Conservation (phyloP, 2,329 filamentous ascomycete genomes). For the Coleophoma cylindrospora region DNA sequence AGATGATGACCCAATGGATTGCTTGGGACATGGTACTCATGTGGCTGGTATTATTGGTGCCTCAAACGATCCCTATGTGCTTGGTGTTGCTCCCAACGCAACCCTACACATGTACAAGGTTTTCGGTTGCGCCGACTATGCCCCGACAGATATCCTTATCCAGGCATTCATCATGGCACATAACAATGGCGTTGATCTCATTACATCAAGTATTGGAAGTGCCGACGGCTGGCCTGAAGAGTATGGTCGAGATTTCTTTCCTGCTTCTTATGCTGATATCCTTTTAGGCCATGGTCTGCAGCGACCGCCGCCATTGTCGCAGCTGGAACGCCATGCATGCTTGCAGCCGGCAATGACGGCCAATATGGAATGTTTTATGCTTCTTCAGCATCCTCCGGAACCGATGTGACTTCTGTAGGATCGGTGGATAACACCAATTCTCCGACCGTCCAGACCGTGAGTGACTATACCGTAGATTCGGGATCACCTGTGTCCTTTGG, state of each 20-base stretch:
- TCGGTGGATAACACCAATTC: background rate
- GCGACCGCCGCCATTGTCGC: background rate
- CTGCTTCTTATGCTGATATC: background rate
- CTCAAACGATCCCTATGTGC: background rate
- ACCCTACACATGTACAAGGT: slow-evolving; percentile 6
- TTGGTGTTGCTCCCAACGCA: slow-evolving; percentile 4
- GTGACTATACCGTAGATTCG: background rate
- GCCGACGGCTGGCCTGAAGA: slow-evolving; percentile 3
- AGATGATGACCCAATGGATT: slow-evolving; percentile 29
- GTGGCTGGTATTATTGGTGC: slow-evolving; percentile 32
- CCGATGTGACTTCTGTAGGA: background rate
- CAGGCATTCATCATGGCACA: slow-evolving; percentile 7
- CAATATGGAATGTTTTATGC: background rate
- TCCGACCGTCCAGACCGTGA: background rate
- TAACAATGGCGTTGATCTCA: slow-evolving; percentile 6
- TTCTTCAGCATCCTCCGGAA: background rate
- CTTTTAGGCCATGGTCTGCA: background rate
- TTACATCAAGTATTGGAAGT: slow-evolving; percentile 4
- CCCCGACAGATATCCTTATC: slow-evolving; percentile 3
- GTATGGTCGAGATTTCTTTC: background rate
- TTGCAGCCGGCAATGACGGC: background rate
- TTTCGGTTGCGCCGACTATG: slow-evolving; percentile 2
- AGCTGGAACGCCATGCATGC: background rate
- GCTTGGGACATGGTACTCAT: slow-evolving; percentile 21
- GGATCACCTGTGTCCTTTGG: background rate